Conservation (phyloP, 2,329 filamentous ascomycete species). For the Thermothelomyces thermophilus region DNA sequence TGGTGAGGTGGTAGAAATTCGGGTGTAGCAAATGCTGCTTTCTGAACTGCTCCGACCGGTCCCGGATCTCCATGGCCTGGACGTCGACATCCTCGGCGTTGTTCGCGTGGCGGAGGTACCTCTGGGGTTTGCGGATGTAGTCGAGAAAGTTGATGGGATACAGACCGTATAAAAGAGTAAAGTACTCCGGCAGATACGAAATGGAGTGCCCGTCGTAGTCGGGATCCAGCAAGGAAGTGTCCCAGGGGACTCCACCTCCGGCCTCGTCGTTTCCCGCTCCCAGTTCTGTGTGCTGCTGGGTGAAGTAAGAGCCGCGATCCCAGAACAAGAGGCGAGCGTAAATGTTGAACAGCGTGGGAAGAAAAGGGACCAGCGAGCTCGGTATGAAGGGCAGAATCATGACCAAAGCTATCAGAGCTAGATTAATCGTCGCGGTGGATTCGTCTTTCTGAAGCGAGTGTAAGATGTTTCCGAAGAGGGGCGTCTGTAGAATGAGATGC, state of each 20-base stretch:
- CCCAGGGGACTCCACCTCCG: slow-evolving; percentile 48
- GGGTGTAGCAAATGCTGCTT: slow-evolving; percentile 69
- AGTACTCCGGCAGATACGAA: slow-evolving; percentile 66
- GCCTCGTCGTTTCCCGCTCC: slow-evolving; percentile 31
- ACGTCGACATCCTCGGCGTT: slow-evolving; percentile 70
- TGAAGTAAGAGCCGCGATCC: slow-evolving; percentile 49
- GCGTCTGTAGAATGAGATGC: slow-evolving; percentile 64
- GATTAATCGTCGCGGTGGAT: slow-evolving; percentile 68
- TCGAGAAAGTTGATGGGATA: slow-evolving; percentile 84
- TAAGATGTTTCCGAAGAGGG: slow-evolving; percentile 63
- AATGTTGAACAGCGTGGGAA: slow-evolving; percentile 72
- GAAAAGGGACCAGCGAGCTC: slow-evolving; percentile 58
- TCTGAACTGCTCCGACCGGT: slow-evolving; percentile 68
- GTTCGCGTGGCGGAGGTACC: slow-evolving; percentile 67
- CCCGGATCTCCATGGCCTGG: slow-evolving; percentile 69
- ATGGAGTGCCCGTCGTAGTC: slow-evolving; percentile 56
- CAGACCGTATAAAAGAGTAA: slow-evolving; percentile 74
- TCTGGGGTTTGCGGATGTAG: slow-evolving; percentile 75
- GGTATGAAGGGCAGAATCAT: slow-evolving; percentile 82
- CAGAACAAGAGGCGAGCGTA: slow-evolving; percentile 76
- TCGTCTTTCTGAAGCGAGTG: slow-evolving; percentile 71
- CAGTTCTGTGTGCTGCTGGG: slow-evolving; percentile 35
- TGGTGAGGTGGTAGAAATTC: slow-evolving; percentile 75
- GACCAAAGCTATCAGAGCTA: slow-evolving; percentile 66
- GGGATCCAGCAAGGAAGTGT: slow-evolving; percentile 54